Conservation (phyloP, 1,139 yeast genomes). For the Suhomyces bokatorum region DNA sequence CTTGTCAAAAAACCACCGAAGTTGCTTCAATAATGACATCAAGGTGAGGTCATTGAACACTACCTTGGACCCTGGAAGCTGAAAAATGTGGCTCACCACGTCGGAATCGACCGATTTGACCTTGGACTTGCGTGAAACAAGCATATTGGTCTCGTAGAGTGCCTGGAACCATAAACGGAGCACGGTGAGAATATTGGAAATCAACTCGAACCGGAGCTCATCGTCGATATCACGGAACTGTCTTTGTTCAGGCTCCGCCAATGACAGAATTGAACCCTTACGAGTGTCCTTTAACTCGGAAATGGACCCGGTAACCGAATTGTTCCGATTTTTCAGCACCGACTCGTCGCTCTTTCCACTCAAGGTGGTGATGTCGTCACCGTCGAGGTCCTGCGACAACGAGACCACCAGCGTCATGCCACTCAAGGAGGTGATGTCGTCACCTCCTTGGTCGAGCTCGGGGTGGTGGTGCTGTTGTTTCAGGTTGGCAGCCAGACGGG, state of each 20-base stretch:
- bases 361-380: slow-evolving; percentile 34
- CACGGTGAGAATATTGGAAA: slow-evolving; percentile 28
- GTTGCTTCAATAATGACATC: slow-evolving; percentile 17
- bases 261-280: neutral
- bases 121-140: slow-evolving; percentile 4
- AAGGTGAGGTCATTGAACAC: slow-evolving; percentile 19
- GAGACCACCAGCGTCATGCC: slow-evolving; percentile 15
- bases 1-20: slow-evolving; percentile 24
- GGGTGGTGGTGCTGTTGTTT: neutral
- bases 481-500: neutral
- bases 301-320: neutral
- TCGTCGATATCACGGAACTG: slow-evolving; percentile 29
- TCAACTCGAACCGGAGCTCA: slow-evolving; percentile 27
- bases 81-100: slow-evolving; percentile 19
- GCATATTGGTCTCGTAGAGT: slow-evolving; percentile 18
- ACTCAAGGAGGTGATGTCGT: slow-evolving; percentile 25
- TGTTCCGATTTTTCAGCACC: neutral
- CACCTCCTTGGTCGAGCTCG: slow-evolving; percentile 23
- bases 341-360: slow-evolving; percentile 14
- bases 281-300: neutral
- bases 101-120: slow-evolving; percentile 11
- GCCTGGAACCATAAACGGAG: slow-evolving; percentile 27
- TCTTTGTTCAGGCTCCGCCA: neutral
- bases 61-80: slow-evolving; percentile 18
- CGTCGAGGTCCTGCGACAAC: slow-evolving; percentile 19